A percentile compares a stretch with the other conserved stretches of the same genome.
phyloP scores from a whole-genome alignment of 164 flowering plant genomes.

The Liriodendron chinense region DNA sequence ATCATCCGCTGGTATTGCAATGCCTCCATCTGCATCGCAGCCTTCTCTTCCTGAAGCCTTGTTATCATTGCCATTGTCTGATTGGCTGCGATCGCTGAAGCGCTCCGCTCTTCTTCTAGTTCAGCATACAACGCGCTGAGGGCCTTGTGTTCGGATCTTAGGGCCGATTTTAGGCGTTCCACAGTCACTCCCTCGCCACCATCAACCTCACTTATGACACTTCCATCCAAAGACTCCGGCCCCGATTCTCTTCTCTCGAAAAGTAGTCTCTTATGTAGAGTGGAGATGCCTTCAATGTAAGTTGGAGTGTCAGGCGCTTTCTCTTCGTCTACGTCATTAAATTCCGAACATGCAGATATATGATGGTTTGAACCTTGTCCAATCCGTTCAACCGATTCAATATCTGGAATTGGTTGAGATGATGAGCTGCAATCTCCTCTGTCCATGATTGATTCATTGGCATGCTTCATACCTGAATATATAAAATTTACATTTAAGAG shows the following conservation, averaged over 20 bases:
- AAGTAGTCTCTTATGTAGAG: constrained; percentile 41
- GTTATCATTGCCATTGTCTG: constrained; percentile 98
- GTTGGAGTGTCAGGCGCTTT: constrained; percentile 58
- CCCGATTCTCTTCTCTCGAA: constrained; percentile 48
- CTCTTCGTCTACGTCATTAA: constrained; percentile 57
- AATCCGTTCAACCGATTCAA: constrained; percentile 17
- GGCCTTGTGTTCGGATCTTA: constrained; percentile 58
- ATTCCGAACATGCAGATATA: constrained; percentile 24
- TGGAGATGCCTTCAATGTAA: constrained; percentile 35
- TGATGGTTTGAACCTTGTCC: constrained; percentile 21
- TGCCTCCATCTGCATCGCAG: constrained; percentile 92
- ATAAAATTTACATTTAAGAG: constrained; percentile 6
- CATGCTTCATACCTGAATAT: constrained; percentile 21
- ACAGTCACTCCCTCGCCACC: constrained; percentile 37
- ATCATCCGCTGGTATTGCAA: constrained; percentile 93
- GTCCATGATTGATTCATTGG: constrained; percentile 27
- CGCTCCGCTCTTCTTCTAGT: constrained; percentile 89
- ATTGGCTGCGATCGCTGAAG: constrained; percentile 77
- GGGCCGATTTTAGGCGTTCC: constrained; percentile 54
- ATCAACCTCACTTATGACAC: constrained; percentile 56
- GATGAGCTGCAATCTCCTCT: constrained; percentile 11
- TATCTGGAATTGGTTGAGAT: constrained; percentile 1
- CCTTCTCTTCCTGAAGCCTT: constrained; percentile 92
- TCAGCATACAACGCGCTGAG: constrained; percentile 61
- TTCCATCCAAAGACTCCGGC: constrained; percentile 62